Evolutionary conservation across 179 eudicot species (phyloP).

Genomic region (Corrigiola litoralis): DNA sequence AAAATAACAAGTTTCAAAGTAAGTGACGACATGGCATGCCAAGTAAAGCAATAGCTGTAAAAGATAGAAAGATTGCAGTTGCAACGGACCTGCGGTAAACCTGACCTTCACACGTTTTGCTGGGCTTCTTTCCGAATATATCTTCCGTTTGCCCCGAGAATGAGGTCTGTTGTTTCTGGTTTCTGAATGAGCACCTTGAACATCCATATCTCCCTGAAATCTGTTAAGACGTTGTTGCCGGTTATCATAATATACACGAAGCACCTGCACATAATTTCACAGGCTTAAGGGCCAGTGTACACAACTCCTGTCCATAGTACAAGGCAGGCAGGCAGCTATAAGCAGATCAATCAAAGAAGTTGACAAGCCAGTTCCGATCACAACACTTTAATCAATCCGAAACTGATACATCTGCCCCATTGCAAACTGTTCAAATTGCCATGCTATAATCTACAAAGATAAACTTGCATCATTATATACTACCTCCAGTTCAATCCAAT

Average conservation of each 20-base stretch:
- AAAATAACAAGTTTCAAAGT: constrained; percentile 12
- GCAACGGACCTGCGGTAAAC: constrained; percentile 29
- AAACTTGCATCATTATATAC: not conserved
- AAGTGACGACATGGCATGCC: constrained; percentile 10
- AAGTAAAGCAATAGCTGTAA: not conserved
- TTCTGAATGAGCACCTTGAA: constrained; percentile 32
- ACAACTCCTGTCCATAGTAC: no score
- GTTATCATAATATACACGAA: constrained; percentile 80
- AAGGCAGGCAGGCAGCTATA: no score
- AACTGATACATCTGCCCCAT: not conserved
- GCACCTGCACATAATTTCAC: constrained; percentile 57
- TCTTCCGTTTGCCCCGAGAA: constrained; percentile 50
- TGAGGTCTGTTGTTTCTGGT: constrained; percentile 22
- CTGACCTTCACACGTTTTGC: constrained; percentile 26
- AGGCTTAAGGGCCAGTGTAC: no score
- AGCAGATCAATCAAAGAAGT: no score
- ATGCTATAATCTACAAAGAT: not conserved
- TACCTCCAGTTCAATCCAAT: no score
- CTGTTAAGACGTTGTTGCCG: constrained; percentile 46
- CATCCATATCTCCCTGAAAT: constrained; percentile 35
- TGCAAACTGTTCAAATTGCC: not conserved
- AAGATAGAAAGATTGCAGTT: not conserved
- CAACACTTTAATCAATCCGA: not conserved
- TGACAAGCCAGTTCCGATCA: no score
- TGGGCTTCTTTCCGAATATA: constrained; percentile 32